phyloP scores from a whole-genome alignment of 805 yeast genomes.

The Pichia phayaonensis region DNA sequence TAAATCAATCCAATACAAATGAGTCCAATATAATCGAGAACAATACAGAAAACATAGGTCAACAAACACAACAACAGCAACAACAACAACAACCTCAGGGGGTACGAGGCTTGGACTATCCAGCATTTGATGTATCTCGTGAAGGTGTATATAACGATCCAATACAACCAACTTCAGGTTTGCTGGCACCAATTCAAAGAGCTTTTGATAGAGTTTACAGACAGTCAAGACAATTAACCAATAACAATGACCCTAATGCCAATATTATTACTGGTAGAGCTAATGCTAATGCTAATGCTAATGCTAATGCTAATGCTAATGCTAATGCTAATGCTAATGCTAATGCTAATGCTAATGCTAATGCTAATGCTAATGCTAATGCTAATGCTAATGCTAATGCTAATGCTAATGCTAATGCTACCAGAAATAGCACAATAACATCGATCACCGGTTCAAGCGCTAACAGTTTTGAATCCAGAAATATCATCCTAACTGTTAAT shows the following conservation, averaged over 20 bases:
- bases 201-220: constrained; percentile 13
- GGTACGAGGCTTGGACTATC: constrained; percentile 29
- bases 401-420: neutral
- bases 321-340: neutral
- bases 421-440: neutral
- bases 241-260: neutral
- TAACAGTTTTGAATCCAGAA: constrained; percentile 23
- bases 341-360: neutral
- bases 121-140: constrained; percentile 30
- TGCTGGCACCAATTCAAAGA: constrained; percentile 21
- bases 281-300: neutral
- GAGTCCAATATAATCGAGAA: too few species aligned
- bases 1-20: neutral
- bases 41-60: too few species aligned
- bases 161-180: constrained; percentile 16
- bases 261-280: neutral
- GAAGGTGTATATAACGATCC: constrained; percentile 26
- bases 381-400: neutral
- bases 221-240: neutral
- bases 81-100: constrained; percentile 7
- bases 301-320: too few species aligned
- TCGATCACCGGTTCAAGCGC: neutral
- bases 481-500: constrained; percentile 34
- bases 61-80: too few species aligned
- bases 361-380: neutral